Evolutionary conservation across 768 basidiomycete genomes (phyloP).

Genomic region (Collybia mongolica): DNA sequence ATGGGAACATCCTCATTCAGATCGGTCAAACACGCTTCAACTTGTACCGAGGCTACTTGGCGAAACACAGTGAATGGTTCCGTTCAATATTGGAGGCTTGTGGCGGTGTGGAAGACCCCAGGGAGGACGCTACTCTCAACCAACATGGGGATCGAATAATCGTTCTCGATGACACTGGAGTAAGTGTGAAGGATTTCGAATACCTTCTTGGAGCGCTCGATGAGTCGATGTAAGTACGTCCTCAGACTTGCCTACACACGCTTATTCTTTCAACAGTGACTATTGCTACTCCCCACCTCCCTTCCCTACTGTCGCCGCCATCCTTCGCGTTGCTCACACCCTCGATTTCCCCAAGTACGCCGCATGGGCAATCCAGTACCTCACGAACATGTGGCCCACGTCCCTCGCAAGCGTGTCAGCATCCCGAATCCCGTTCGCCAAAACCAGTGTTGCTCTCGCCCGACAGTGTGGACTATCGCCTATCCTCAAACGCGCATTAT

Average conservation of each 20-base stretch:
- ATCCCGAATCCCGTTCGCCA: conserved; percentile 19
- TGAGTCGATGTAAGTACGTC: conserved; percentile 15
- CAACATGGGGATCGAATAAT: conserved; percentile 6
- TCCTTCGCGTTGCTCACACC: conserved; percentile 31
- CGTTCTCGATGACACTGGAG: conserved; percentile 1
- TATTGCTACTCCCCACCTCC: conserved; percentile 16
- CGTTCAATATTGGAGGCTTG: conserved; percentile 15
- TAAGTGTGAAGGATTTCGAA: conserved; percentile 12
- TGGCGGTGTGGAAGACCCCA: conserved; percentile 2
- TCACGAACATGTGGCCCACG: conserved; percentile 27
- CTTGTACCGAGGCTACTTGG: conserved; percentile 21
- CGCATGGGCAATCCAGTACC: conserved; percentile 21
- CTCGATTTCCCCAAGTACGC: conserved; percentile 24
- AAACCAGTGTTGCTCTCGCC: conserved; percentile 29
- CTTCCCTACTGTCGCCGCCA: conserved; percentile 24
- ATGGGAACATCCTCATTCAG: conserved; percentile 23
- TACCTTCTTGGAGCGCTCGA: conserved; percentile 16
- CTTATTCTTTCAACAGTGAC: conserved; percentile 12
- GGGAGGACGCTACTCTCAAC: conserved; percentile 2
- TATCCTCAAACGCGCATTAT: conserved; percentile 35
- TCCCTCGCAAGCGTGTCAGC: conserved; percentile 15
- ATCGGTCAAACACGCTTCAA: conserved; percentile 18
- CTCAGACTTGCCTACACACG: background rate
- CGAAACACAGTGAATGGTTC: conserved; percentile 21
- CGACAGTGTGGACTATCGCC: conserved; percentile 21